Base-by-base conservation (phyloP, 176 grass and related monocot species). In the Hordeum marinum region DNA sequence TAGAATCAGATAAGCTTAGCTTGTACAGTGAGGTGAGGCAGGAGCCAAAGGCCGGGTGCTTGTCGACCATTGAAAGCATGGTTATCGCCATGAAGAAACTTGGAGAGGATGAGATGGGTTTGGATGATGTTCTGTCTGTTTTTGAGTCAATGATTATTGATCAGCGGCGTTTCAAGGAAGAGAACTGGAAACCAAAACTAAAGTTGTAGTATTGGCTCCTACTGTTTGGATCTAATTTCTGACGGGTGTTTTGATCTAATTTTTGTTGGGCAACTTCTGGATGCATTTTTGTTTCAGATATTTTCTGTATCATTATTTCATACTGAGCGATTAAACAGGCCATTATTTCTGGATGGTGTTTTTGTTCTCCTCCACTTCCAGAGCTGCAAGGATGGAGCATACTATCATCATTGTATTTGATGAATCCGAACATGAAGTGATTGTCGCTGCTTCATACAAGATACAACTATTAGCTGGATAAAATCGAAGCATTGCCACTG, bases 61-160 rank as follows among this genome's bases (percentile, higher is more conserved):
- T 98, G 63, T 95, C 96, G 52, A 98, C 96, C 43, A 90, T 98
- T 82, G 93, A 98, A 84, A 98, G 93, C 85, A 89, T 98, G 80
- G 82, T 95, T 81, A 91, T 87, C 58, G 81, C 96, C 87, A 85
- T 98, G 96, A 92, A 58, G 82, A 88, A 89, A 78, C 77, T 98
- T 21, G 93, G 93, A 63, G 90, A 90, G 48, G 89, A 93, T 82
- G 75, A 80, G 12, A 57, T 92, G 45, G 85, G 87, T n/a, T 89
- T 95, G 68, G 91, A 95, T 76, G 73, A 79, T 68, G 81, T 98
- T 62, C 85, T 98, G 35, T 85, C 82, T 77, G 93, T 98, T 46
- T 98, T 98, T 14, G 84, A 88, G 75, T 98, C 96, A 1, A 98
- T 98, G 96, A 90, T 98, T 61, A 82, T 68, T 27, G 95, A 98